These are phyloP conservation scores for Maudiozyma saulgeensis DNA, from an alignment of 805 yeast species.

Conservation along the genomic window DNA sequence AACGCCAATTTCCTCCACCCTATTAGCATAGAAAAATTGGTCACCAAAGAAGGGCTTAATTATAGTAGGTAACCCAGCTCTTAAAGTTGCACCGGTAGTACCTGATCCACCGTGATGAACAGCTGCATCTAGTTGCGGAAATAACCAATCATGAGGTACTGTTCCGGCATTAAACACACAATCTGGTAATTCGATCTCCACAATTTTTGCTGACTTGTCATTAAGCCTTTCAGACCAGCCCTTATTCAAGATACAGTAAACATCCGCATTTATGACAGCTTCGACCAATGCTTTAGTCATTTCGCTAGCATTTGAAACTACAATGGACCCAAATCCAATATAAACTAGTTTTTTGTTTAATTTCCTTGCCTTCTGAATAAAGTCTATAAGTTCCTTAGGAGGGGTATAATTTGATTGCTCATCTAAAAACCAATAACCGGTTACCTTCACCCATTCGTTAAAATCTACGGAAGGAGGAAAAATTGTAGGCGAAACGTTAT, in stretches of 20 bases:
- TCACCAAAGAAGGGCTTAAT: conserved; percentile 95
- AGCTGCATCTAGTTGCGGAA: conserved; percentile 81
- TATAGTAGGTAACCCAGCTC: conserved; percentile 81
- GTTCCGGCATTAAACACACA: conserved; percentile 62
- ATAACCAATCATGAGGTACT: conserved; percentile 91
- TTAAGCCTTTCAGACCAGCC: conserved; percentile 85
- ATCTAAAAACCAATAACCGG: conserved; percentile 92
- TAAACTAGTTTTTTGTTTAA: conserved; percentile 69
- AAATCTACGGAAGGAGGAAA: conserved; percentile 91
- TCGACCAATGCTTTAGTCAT: conserved; percentile 70
- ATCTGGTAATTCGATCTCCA: conserved; percentile 46
- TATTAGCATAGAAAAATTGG: conserved; percentile 81
- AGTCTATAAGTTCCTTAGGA: conserved; percentile 45
- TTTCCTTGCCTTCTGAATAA: conserved; percentile 50
- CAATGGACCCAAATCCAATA: conserved; percentile 94
- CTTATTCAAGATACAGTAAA: conserved; percentile 77
- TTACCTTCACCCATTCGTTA: conserved; percentile 89
- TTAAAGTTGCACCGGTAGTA: conserved; percentile 83
- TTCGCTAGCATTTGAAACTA: conserved; percentile 71
- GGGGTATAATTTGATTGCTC: conserved; percentile 53
- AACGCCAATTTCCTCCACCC: conserved; percentile 83
- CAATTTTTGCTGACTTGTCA: conserved; percentile 26
- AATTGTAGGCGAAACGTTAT: conserved; percentile 79
- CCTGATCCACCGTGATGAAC: conserved; percentile 98
- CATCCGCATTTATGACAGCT: conserved; percentile 73